These are phyloP conservation scores for Stephanocyclus meneghinianus DNA, from an alignment of 352 stramenopile genomes.

Conservation along the genomic window DNA sequence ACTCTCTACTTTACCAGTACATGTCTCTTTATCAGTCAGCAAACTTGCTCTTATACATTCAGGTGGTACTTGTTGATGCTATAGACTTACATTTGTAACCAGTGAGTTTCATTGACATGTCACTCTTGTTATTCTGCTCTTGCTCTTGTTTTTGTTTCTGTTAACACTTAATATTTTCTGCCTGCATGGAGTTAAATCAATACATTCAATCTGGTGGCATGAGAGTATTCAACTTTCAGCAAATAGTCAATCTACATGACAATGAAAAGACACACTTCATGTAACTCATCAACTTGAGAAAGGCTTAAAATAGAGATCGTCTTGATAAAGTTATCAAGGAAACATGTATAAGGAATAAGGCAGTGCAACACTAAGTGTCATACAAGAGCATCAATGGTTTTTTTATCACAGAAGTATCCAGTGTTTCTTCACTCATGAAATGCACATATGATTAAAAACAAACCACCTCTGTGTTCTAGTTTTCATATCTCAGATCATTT, in stretches of 20 bases:
- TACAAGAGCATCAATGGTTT: constrained; percentile 74
- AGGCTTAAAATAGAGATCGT: constrained; percentile 41
- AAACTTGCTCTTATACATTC: too few species aligned
- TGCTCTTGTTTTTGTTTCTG: too few species aligned
- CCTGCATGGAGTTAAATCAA: constrained; percentile 50
- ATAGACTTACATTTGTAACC: too few species aligned
- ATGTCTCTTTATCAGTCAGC: too few species aligned
- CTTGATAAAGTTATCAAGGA: constrained; percentile 58
- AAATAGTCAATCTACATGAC: constrained; percentile 60
- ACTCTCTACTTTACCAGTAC: too few species aligned
- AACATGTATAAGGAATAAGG: constrained; percentile 67
- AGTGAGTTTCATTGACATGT: too few species aligned
- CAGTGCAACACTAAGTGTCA: constrained; percentile 69
- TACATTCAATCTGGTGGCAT: constrained; percentile 76
- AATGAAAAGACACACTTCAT: constrained; percentile 14
- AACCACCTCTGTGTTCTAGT: constrained; percentile 65
- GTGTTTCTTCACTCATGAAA: neutral
- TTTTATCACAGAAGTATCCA: constrained; percentile 63
- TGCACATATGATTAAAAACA: constrained; percentile 28
- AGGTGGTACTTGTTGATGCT: too few species aligned
- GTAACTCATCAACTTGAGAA: constrained; percentile 41
- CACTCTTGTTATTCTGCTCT: too few species aligned
- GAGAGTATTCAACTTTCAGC: constrained; percentile 75
- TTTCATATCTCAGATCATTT: constrained; percentile 80
- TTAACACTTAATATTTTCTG: too few species aligned